phyloP scores from a whole-genome alignment of 2,329 filamentous ascomycete species.

The Hypoxylon sp. region DNA sequence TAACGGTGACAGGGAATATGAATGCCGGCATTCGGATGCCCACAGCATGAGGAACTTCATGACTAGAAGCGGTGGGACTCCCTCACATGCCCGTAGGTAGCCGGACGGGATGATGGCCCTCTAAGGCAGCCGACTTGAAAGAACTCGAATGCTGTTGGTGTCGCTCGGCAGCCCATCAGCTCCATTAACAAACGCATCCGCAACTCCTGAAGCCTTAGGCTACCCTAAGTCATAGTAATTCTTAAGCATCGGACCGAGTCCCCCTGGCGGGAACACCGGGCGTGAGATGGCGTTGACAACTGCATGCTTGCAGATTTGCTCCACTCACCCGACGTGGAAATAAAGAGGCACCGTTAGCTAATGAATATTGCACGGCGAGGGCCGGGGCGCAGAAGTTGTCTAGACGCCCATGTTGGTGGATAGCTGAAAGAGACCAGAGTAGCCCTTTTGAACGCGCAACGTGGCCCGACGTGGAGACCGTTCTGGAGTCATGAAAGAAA shows the following conservation, averaged over 20 bases:
- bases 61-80: slow-evolving; percentile 29
- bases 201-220: slow-evolving; percentile 12
- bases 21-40: slow-evolving; percentile 33
- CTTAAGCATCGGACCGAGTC: slow-evolving; percentile 34
- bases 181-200: slow-evolving; percentile 11
- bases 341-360: slow-evolving; percentile 27
- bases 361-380: slow-evolving; percentile 22
- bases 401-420: slow-evolving; percentile 25
- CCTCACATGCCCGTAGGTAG: slow-evolving; percentile 10
- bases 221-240: background rate
- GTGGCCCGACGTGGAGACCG: slow-evolving; percentile 19
- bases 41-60: slow-evolving; percentile 31
- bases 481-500: background rate
- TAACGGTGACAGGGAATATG: slow-evolving; percentile 11
- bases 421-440: slow-evolving; percentile 10
- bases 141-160: slow-evolving; percentile 16
- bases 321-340: slow-evolving; percentile 20
- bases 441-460: slow-evolving; percentile 28
- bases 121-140: slow-evolving; percentile 6
- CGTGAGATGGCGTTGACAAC: slow-evolving; percentile 8
- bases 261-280: slow-evolving; percentile 16
- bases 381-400: slow-evolving; percentile 15
- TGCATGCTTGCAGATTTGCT: slow-evolving; percentile 10
- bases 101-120: slow-evolving; percentile 15
- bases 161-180: slow-evolving; percentile 18